Conservation (phyloP, 208 protist species). For the Wallacemonas sp. region DNA sequence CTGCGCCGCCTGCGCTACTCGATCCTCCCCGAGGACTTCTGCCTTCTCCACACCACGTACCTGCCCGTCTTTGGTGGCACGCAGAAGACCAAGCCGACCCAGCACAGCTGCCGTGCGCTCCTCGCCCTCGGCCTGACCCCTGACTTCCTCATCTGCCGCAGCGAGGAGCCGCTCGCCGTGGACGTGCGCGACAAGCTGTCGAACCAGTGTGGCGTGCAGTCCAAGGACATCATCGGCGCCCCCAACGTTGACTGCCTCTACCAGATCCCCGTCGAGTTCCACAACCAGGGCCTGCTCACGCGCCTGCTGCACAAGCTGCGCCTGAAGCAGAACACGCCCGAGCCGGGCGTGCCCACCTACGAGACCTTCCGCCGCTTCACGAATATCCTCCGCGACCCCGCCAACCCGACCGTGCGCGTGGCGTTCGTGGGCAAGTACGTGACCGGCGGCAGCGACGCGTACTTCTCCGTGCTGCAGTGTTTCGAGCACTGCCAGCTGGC, state of each 20-base stretch:
- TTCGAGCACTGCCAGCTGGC: slow-evolving; percentile 95
- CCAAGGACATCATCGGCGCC: slow-evolving; percentile 93
- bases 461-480: slow-evolving; percentile 97
- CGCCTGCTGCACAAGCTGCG: slow-evolving; percentile 81
- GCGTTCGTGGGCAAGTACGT: slow-evolving; percentile 99
- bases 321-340: slow-evolving; percentile 37
- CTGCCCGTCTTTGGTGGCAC: slow-evolving; percentile 94
- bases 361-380: slow-evolving; percentile 76
- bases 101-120: slow-evolving; percentile 96
- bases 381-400: slow-evolving; percentile 70
- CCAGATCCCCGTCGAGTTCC: slow-evolving; percentile 93
- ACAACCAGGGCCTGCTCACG: slow-evolving; percentile 86
- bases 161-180: slow-evolving; percentile 76
- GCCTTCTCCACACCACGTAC: slow-evolving; percentile 88
- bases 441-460: slow-evolving; percentile 94
- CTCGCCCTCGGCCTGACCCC: slow-evolving; percentile 97
- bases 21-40: slow-evolving; percentile 85
- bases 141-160: slow-evolving; percentile 98
- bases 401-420: slow-evolving; percentile 89
- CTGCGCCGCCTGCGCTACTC: slow-evolving; percentile 90
- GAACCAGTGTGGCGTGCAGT: slow-evolving; percentile 97
- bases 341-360: slow-evolving; percentile 72
- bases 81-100: slow-evolving; percentile 99
- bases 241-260: slow-evolving; percentile 97
- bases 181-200: slow-evolving; percentile 94